Evolutionary conservation across 441 rosid genomes (phyloP).

Genomic region (Bocquillonia castaneifolia): DNA sequence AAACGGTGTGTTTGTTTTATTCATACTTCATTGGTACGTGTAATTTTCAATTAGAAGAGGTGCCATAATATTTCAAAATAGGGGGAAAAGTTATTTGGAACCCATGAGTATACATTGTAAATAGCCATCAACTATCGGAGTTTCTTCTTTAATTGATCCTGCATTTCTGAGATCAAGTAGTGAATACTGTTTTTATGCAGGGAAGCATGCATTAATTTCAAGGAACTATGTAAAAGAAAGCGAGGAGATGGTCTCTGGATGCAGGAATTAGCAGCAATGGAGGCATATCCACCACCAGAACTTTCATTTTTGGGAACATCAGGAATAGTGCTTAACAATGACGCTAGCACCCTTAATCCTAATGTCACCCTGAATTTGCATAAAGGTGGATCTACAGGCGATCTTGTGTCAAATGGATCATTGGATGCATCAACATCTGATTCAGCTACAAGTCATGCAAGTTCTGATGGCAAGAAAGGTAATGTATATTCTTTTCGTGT

Average conservation of each 20-base stretch:
- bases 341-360: conserved; percentile 30
- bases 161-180: conserved; percentile 8
- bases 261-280: conserved; percentile 76
- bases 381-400: conserved; percentile 22
- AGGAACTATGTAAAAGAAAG: conserved; percentile 69
- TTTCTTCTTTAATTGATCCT: conserved; percentile 1
- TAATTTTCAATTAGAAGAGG: not conserved
- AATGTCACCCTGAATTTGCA: conserved; percentile 25
- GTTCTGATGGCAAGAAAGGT: conserved; percentile 51
- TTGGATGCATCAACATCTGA: conserved; percentile 32
- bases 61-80: not conserved
- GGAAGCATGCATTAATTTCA: conserved; percentile 71
- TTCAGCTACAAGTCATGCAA: conserved; percentile 29
- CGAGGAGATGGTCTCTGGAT: conserved; percentile 78
- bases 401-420: conserved; percentile 33
- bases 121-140: not conserved
- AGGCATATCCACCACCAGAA: conserved; percentile 53
- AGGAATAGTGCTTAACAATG: conserved; percentile 57
- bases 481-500: conserved; percentile 10
- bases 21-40: not conserved
- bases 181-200: conserved; percentile 31
- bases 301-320: conserved; percentile 49
- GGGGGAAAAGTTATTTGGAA: not conserved
- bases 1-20: not conserved
- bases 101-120: not conserved